Base-by-base conservation (phyloP, 1,284 basidiomycete species). In the Malassezia obtusa region DNA sequence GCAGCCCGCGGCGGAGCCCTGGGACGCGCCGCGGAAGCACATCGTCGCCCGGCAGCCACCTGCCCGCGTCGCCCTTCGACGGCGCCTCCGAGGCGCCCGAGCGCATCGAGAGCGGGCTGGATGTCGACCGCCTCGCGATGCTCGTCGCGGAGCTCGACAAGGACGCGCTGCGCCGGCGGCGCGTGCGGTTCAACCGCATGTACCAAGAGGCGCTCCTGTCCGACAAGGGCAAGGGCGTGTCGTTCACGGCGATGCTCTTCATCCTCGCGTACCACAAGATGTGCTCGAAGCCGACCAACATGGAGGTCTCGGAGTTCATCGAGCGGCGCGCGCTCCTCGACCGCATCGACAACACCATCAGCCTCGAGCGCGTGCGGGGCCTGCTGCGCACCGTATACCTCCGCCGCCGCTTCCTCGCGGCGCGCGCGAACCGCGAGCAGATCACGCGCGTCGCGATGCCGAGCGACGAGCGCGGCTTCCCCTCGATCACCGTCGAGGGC, bases 231-330 rank as follows among this genome's bases (percentile, higher is more conserved):
- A 65, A 68, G n/a, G 66, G 91, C 9, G 87, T 98, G 57, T 86
- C 88, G 17, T 96, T 96, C 77, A 88, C 83, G 6, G 81, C 84
- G 38, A 94, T 95, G 89, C 80, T 96, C 12, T 71, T 87, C 41
- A 77, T 96, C 49, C 77, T 98, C 30, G 86, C 89, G 0, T 90
- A 94, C 71, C 84, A 95, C 76, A 92, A 88, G 75, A 77, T 96
- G 52, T 89, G 96, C 62, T 81, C 89, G 55, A 89, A 94, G 71
- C 82, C 40, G 5, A 57, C 62, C 10, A 65, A 71, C 17, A 57
- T 74, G 26, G 60, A 60, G 36, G 50, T 73, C 22, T 61, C 66
- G 17, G 71, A 74, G 50, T 60, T 73, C 11, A 59, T 72, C 48
- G 63, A 71, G 39, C 55, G 69, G 7, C 60, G 67, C 8, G 50